Evolutionary conservation across 2,329 filamentous ascomycete genomes (phyloP).

Genomic region (Curvularia lunata): DNA sequence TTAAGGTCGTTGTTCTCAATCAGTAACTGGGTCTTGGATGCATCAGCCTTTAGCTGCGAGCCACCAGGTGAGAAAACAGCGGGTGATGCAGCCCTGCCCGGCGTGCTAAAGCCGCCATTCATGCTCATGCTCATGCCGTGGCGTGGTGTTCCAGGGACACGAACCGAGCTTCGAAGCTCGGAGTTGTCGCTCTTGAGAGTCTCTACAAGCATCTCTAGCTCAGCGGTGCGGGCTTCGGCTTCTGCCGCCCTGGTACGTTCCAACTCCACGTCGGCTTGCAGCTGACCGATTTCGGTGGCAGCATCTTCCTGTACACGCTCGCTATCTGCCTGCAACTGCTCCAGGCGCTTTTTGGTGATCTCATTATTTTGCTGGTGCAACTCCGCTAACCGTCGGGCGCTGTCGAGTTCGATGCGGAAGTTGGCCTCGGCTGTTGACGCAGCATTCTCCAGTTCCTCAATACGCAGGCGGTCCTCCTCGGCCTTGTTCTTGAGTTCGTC

Average conservation of each 20-base stretch:
- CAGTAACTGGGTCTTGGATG: slow-evolving; percentile 69
- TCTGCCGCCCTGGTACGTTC: slow-evolving; percentile 65
- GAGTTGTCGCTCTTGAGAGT: slow-evolving; percentile 63
- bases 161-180: slow-evolving; percentile 46
- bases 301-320: slow-evolving; percentile 72
- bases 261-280: slow-evolving; percentile 58
- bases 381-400: slow-evolving; percentile 79
- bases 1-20: slow-evolving; percentile 69
- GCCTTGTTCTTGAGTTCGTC: slow-evolving; percentile 85
- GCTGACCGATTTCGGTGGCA: slow-evolving; percentile 60
- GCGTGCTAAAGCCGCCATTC: slow-evolving; percentile 59
- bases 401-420: slow-evolving; percentile 85
- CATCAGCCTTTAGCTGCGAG: slow-evolving; percentile 59
- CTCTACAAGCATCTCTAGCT: slow-evolving; percentile 69
- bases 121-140: slow-evolving; percentile 48
- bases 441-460: slow-evolving; percentile 85
- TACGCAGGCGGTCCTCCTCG: slow-evolving; percentile 79
- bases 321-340: slow-evolving; percentile 69
- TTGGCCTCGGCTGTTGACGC: slow-evolving; percentile 82
- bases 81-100: slow-evolving; percentile 58
- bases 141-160: slow-evolving; percentile 60
- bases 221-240: slow-evolving; percentile 67
- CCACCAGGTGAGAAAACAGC: slow-evolving; percentile 61
- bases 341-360: slow-evolving; percentile 72
- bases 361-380: slow-evolving; percentile 78